Evolutionary conservation across 345 rosid genomes (phyloP), one percentile per base, ranked within the genome.

Genomic region (Citrus australasica): DNA sequence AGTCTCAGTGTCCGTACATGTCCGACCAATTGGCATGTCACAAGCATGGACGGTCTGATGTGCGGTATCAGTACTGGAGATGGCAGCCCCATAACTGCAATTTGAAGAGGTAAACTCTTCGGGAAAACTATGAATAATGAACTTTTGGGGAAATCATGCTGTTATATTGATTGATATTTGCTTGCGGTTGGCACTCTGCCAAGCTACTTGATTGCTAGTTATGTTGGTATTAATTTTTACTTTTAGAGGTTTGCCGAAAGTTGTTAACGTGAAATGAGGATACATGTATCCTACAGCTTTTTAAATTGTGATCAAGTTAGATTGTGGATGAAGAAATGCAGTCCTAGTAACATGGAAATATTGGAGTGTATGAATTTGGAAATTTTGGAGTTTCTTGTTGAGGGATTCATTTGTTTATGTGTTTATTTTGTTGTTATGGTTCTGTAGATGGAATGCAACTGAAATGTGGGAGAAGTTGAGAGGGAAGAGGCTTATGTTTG

Each of bases 401-500:
- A 17, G 11, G 62, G 17, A 69, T 46, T 46, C 19, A 3, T 69
- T 27, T 14, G 5, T 42, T 14, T 25, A 7, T 11, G 33, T 30
- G 30, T 46, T 71, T 55, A 28, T 17, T 28, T 74, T 42, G 37
- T 16, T 62, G 64, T 51, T 67, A 32, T 53, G 77, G 8, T 70
- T 62, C 78, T 65, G 38, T 77, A 96, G 99, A 83, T 96, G 99
- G 99, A 92, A 89, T 82, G 93, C 83, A 38, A 84, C 60, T 9
- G 92, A 94, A 76, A 91, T 92, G 88, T 92, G 99, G 99, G 99
- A 94, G 86, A 96, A 94, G 89, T 82, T 96, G 83, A 96, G 99
- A 67, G 94, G 93, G 71, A 96, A 94, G 83, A 88, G 95, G 76
- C 86, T 96, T 69, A 94, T 96, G 99, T 96, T 94, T 84, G 97